Base-by-base conservation (phyloP, 192 early-diverging fungal species). In the Gamsiella multidivaricata region DNA sequence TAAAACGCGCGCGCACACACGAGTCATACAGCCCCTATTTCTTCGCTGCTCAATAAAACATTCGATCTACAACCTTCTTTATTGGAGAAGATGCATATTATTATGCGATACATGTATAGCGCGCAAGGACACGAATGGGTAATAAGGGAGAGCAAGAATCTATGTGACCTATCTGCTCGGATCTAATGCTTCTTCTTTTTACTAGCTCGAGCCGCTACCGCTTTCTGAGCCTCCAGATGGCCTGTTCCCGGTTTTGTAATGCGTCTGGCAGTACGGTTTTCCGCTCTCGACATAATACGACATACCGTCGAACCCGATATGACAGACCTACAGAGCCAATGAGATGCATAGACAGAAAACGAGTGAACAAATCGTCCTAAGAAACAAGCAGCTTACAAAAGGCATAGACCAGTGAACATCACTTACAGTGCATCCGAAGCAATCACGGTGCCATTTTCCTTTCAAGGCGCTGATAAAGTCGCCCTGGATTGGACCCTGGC, bases 391-490 rank as follows among this genome's bases (percentile, higher is more conserved):
- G 9, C 23, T 55, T 11, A 18, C 18, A 29, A 20, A 7, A 7
- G 43, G 4, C 47, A 8, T 56, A 65, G 17, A 65, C 20, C 25
- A n/a, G n/a, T n/a, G n/a, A n/a, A n/a, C n/a, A 41, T 39, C 1
- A 70, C 83, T 72, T 81, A 88, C 87, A 52, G 65, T 61, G 65
- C 87, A 88, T 20, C 80, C 84, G 72, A 88, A 88, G 62, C 87
- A 88, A 25, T 84, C 78, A 25, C 81, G 81, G 47, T 88, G 87
- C 87, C 87, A 88, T 46, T 82, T 81, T 18, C 84, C 84, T 26
- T 80, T 84, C 14, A 88, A 47, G 2, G 87, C 87, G 42, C 54
- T 82, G 9, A 82, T 54, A 65, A 85, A 84, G 41, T 83, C 84
- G 3, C 85, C 85, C 6, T 70, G 81, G 32, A 88, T 86, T 17